Percentiles rank a stretch among this genome's conserved stretches.
phyloP scores from a whole-genome alignment of 73 alveolate genomes.

The Paramecium pentaurelia region DNA sequence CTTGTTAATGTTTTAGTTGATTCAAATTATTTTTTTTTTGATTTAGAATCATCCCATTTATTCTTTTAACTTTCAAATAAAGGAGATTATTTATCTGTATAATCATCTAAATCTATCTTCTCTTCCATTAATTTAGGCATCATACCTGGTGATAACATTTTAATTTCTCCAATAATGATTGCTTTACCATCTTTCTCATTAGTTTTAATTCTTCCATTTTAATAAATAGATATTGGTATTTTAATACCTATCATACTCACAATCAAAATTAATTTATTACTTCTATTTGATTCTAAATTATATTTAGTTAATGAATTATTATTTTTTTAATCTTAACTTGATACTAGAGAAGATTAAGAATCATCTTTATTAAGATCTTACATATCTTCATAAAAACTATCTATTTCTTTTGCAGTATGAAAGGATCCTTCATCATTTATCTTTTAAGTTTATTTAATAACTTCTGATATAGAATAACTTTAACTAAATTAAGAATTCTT shows the following conservation, averaged over 20 bases:
- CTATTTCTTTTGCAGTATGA: slow-evolving; percentile 23
- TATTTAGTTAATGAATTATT: background rate
- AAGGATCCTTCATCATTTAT: background rate
- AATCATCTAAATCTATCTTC: background rate
- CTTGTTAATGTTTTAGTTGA: background rate
- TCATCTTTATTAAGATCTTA: slow-evolving; percentile 2
- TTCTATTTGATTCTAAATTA: background rate
- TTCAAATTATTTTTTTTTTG: background rate
- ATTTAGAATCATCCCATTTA: background rate
- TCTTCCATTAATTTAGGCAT: slow-evolving; percentile 13
- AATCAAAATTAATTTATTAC: background rate
- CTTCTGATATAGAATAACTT: background rate
- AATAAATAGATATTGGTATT: background rate
- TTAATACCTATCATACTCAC: background rate
- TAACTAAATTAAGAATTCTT: background rate
- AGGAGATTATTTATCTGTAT: background rate
- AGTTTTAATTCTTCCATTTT: slow-evolving; percentile 17
- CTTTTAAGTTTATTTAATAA: background rate
- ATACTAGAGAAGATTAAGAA: background rate
- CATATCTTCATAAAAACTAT: slow-evolving; percentile 23
- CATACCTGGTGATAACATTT: background rate
- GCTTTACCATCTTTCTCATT: background rate
- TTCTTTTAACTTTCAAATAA: background rate
- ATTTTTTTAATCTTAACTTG: background rate
- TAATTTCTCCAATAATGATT: background rate